Conservation (phyloP, 2,329 filamentous ascomycete genomes). For the Venturia asperata region DNA sequence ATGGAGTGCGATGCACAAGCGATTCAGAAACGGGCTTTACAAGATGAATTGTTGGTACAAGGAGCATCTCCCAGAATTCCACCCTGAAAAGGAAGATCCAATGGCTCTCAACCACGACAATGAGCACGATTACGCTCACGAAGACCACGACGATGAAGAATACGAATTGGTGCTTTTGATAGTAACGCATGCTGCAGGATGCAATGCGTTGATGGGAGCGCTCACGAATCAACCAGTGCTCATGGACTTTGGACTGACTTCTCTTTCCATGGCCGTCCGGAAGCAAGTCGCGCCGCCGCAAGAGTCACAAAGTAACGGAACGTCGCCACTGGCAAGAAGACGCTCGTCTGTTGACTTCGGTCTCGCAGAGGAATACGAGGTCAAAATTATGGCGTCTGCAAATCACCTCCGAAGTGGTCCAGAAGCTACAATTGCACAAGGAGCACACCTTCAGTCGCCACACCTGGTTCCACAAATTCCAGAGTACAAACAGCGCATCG, state of each 20-base stretch:
- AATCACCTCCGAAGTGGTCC: constrained; percentile 59
- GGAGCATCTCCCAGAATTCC: constrained; percentile 39
- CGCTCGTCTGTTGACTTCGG: constrained; percentile 38
- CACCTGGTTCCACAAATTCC: constrained; percentile 23
- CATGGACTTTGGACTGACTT: constrained; percentile 82
- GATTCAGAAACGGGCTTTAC: constrained; percentile 74
- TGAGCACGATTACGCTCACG: constrained; percentile 28
- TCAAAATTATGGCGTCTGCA: constrained; percentile 65
- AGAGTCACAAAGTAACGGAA: constrained; percentile 1
- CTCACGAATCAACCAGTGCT: constrained; percentile 87
- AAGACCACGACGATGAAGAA: constrained; percentile 53
- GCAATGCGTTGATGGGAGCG: constrained; percentile 89
- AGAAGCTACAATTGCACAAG: constrained; percentile 32
- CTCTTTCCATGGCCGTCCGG: constrained; percentile 77
- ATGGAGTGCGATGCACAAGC: constrained; percentile 90
- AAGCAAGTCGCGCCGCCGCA: constrained; percentile 33
- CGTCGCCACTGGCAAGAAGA: constrained; percentile 24
- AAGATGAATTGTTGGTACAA: constrained; percentile 79
- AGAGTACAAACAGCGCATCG: constrained; percentile 22
- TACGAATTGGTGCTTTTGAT: constrained; percentile 75
- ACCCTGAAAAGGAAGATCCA: constrained; percentile 29
- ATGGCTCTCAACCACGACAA: constrained; percentile 32
- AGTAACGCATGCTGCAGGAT: constrained; percentile 90
- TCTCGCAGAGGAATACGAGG: constrained; percentile 58
- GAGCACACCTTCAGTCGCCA: constrained; percentile 29